Conservation (phyloP, 805 yeast genomes). For the Candida gorgasii region DNA sequence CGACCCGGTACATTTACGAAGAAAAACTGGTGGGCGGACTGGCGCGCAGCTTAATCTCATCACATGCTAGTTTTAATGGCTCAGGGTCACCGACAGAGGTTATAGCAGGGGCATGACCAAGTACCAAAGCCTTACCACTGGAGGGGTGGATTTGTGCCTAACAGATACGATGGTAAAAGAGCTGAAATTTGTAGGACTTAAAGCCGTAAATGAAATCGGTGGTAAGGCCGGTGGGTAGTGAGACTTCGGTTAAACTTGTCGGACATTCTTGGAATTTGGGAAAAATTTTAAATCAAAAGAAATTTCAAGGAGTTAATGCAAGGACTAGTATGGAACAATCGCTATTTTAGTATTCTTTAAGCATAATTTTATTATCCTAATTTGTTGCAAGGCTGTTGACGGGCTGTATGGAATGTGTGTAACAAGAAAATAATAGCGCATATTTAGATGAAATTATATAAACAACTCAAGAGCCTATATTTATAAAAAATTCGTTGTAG, state of each 20-base stretch:
- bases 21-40: too few species aligned
- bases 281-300: neutral
- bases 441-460: neutral
- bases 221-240: neutral
- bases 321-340: slow-evolving; percentile 5
- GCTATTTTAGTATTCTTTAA: neutral
- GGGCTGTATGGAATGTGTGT: slow-evolving; percentile 2
- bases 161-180: too few species aligned
- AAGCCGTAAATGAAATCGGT: too few species aligned
- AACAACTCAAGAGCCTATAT: too few species aligned
- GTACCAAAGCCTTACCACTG: too few species aligned
- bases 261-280: neutral
- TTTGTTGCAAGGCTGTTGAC: neutral
- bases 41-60: too few species aligned
- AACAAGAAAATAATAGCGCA: slow-evolving; percentile 1
- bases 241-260: slow-evolving; percentile 1
- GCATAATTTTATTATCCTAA: neutral
- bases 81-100: too few species aligned
- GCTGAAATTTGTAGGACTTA: too few species aligned
- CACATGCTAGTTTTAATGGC: too few species aligned
- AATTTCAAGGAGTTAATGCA: slow-evolving; percentile 8
- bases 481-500: too few species aligned
- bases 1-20: neutral
- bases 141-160: too few species aligned
- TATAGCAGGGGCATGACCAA: too few species aligned